Base-by-base conservation (phyloP, 495 filamentous ascomycete genomes). In the Penicillium argentinense region DNA sequence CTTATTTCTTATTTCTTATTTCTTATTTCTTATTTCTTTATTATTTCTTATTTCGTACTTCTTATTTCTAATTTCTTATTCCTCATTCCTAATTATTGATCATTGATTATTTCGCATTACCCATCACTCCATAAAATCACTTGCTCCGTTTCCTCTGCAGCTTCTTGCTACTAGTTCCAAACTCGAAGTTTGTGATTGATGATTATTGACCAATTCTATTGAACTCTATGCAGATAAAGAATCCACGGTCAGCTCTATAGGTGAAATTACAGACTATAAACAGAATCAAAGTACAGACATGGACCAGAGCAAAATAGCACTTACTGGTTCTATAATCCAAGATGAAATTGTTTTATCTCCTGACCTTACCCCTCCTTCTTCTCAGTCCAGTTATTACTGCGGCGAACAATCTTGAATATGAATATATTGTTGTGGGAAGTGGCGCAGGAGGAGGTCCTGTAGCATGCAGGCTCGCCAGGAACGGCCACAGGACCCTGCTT, bases 391-490 rank as follows among this genome's bases (percentile, higher is more conserved):
- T 26, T 26, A 26, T 11, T 26, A 11, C 25, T 26, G 25, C 25
- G 25, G 5, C 25, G 25, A 26, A 26, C 25, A 26, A 26, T 26
- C 25, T 26, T 26, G 25, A 26, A 26, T 83, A 83, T 54, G 81
- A 84, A 39, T 84, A 84, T 59, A 72, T 86, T 41, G 68, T 86
- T 13, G 75, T 85, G 0, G 82, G 82, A 16, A 74, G 68, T 32
- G 82, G 82, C 8, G 75, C 82, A 3, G 82, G 82, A 12, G 82
- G 82, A n/a, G 80, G 78, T 3, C 79, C 79, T 12, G 54, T 86
- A 4, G 81, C 81, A 0, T 70, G 71, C 9, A 72, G 78, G 6
- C 75, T 84, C 11, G 81, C 79, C 5, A 57, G 73, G 22, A 79
- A 76, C 16, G 80, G 79, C 11, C 74, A 76, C 53, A 76, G 67